Evolutionary conservation across 2,329 filamentous ascomycete species (phyloP).

Genomic region (Chaetomiaceae sp.): DNA sequence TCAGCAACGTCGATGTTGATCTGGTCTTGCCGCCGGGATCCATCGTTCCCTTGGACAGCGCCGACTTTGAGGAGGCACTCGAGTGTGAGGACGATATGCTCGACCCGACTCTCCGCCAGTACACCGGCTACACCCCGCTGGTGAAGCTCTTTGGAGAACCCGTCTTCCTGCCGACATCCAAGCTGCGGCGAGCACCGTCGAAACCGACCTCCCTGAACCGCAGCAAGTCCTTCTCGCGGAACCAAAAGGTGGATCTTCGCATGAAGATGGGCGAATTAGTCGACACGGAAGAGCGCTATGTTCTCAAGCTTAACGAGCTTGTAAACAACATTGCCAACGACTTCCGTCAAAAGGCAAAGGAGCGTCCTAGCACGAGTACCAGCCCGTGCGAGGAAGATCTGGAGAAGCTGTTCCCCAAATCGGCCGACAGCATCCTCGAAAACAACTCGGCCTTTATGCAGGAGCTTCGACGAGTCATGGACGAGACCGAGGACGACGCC

Average conservation of each 20-base stretch:
- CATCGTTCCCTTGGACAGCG: conserved; percentile 59
- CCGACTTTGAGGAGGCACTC: conserved; percentile 54
- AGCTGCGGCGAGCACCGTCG: conserved; percentile 78
- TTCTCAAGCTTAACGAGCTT: conserved; percentile 78
- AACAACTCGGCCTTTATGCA: conserved; percentile 78
- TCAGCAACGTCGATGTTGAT: conserved; percentile 84
- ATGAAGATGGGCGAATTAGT: conserved; percentile 87
- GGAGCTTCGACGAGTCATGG: conserved; percentile 69
- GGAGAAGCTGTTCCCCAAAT: conserved; percentile 73
- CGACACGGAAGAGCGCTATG: conserved; percentile 91
- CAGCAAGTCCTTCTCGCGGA: conserved; percentile 69
- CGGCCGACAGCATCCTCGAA: conserved; percentile 73
- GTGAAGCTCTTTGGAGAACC: conserved; percentile 77
- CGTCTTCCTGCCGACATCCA: conserved; percentile 80
- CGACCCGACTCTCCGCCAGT: conserved; percentile 62
- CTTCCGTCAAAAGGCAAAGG: conserved; percentile 65
- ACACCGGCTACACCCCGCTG: conserved; percentile 71
- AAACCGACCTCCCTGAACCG: conserved; percentile 76
- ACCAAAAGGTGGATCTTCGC: conserved; percentile 78
- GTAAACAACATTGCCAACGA: conserved; percentile 76
- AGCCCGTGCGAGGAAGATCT: conserved; percentile 70
- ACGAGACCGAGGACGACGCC: conserved; percentile 78
- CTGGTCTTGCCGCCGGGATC: conserved; percentile 75
- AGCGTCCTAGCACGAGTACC: conserved; percentile 53
- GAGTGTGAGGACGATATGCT: conserved; percentile 62